Conservation (phyloP, 2,329 filamentous ascomycete genomes). For the Cucurbitaria berberidis region DNA sequence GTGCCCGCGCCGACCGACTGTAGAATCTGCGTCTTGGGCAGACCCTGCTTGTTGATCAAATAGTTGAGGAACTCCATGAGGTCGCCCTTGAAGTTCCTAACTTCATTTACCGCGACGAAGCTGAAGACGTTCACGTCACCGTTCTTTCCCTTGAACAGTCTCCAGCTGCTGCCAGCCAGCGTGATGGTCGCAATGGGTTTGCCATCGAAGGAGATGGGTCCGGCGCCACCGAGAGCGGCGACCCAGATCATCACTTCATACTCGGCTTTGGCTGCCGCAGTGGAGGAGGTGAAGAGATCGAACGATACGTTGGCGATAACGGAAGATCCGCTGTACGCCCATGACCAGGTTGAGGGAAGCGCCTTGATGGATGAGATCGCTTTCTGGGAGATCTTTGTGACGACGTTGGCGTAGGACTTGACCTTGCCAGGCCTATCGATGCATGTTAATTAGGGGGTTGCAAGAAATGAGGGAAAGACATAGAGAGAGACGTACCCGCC, state of each 20-base stretch:
- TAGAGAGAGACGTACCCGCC: conserved; percentile 42
- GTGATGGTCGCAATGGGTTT: conserved; percentile 60
- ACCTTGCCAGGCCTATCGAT: conserved; percentile 37
- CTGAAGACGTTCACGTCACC: conserved; percentile 65
- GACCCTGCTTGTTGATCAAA: conserved; percentile 57
- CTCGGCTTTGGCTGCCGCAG: conserved; percentile 54
- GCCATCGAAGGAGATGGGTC: conserved; percentile 65
- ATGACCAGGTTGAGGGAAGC: conserved; percentile 55
- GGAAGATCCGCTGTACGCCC: conserved; percentile 56
- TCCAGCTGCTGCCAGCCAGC: conserved; percentile 62
- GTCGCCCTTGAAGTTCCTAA: conserved; percentile 64
- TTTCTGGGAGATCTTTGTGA: conserved; percentile 42
- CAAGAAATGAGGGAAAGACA: neutral
- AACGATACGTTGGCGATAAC: conserved; percentile 66
- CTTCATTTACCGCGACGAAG: conserved; percentile 59
- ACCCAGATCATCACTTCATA: conserved; percentile 74
- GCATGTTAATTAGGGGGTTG: conserved; percentile 2
- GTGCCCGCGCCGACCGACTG: conserved; percentile 62
- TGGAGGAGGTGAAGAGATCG: conserved; percentile 64
- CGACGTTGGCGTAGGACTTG: conserved; percentile 55
- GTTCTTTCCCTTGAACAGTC: conserved; percentile 67
- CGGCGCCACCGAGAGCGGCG: conserved; percentile 62
- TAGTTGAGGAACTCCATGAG: conserved; percentile 65
- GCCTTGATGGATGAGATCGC: conserved; percentile 48
- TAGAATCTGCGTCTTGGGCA: conserved; percentile 60